phyloP scores from a whole-genome alignment of 805 yeast genomes.

The Peterozyma toletana region DNA sequence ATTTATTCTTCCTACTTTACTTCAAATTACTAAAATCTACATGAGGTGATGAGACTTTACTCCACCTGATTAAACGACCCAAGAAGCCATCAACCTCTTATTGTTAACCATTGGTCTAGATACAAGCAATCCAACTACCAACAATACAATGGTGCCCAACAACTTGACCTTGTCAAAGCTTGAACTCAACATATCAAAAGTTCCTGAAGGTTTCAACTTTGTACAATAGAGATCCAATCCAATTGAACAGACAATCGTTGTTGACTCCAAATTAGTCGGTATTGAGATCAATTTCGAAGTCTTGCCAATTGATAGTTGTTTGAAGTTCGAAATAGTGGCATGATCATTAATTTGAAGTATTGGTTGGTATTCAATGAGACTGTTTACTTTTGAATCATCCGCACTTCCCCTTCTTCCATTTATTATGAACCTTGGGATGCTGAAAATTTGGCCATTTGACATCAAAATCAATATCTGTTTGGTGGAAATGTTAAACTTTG shows the following conservation, averaged over 20 bases:
- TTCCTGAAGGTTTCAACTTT: slow-evolving; percentile 69
- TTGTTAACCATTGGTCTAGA: slow-evolving; percentile 50
- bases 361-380: slow-evolving; percentile 60
- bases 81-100: slow-evolving; percentile 44
- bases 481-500: slow-evolving; percentile 61
- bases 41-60: background rate
- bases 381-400: slow-evolving; percentile 51
- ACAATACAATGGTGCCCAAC: slow-evolving; percentile 46
- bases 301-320: background rate
- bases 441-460: slow-evolving; percentile 52
- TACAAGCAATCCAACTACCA: slow-evolving; percentile 38
- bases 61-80: slow-evolving; percentile 31
- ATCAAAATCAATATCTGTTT: slow-evolving; percentile 58
- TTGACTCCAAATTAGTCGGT: slow-evolving; percentile 75
- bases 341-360: slow-evolving; percentile 42
- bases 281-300: slow-evolving; percentile 29
- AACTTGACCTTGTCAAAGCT: slow-evolving; percentile 65
- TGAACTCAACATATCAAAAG: slow-evolving; percentile 68
- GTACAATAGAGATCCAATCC: slow-evolving; percentile 77
- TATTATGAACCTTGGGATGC: slow-evolving; percentile 62
- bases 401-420: slow-evolving; percentile 61
- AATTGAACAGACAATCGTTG: slow-evolving; percentile 59
- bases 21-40: no score
- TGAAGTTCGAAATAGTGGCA: slow-evolving; percentile 18
- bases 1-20: background rate